Evolutionary conservation across 2,329 filamentous ascomycete species (phyloP).

Genomic region (Pseudogymnoascus sp.): DNA sequence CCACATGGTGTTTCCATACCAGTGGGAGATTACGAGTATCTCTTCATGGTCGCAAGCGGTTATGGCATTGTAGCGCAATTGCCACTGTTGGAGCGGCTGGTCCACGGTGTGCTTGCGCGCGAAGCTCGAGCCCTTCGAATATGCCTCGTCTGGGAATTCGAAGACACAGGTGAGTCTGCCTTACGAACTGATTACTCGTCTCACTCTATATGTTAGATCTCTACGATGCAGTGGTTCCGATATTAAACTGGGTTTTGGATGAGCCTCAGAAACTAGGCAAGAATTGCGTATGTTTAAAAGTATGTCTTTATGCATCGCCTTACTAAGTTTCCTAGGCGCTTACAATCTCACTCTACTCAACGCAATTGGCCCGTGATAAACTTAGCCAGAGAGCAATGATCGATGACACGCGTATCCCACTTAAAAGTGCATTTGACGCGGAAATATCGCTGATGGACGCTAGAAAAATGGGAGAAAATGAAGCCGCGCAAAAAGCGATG

Average conservation of each 20-base stretch:
- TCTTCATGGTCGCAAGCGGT: slow-evolving; percentile 19
- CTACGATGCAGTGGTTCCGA: slow-evolving; percentile 16
- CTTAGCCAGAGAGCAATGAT: slow-evolving; percentile 15
- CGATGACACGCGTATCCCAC: slow-evolving; percentile 11
- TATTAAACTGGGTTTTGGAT: slow-evolving; percentile 16
- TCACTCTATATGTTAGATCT: slow-evolving; percentile 14
- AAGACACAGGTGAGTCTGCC: slow-evolving; percentile 15
- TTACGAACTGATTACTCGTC: slow-evolving; percentile 5
- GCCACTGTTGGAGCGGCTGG: slow-evolving; percentile 13
- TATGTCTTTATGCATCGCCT: slow-evolving; percentile 2
- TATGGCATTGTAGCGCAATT: slow-evolving; percentile 14
- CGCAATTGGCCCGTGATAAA: neutral
- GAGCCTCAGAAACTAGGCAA: slow-evolving; percentile 16
- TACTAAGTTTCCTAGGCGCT: slow-evolving; percentile 15
- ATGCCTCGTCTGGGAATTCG: slow-evolving; percentile 16
- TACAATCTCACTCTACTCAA: slow-evolving; percentile 16
- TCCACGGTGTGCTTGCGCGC: slow-evolving; percentile 14
- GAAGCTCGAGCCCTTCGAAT: slow-evolving; percentile 17
- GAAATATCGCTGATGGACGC: slow-evolving; percentile 13
- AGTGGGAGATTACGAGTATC: slow-evolving; percentile 16
- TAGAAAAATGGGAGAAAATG: slow-evolving; percentile 12
- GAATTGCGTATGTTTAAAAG: slow-evolving; percentile 15
- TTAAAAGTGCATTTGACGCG: slow-evolving; percentile 12
- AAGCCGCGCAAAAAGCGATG: slow-evolving; percentile 11
- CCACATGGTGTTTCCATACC: slow-evolving; percentile 13